A percentile compares a stretch with the other conserved stretches of the same genome.
These are phyloP conservation scores for Avena sativa DNA, from an alignment of 176 grass and related monocot genomes.

Conservation along the genomic window DNA sequence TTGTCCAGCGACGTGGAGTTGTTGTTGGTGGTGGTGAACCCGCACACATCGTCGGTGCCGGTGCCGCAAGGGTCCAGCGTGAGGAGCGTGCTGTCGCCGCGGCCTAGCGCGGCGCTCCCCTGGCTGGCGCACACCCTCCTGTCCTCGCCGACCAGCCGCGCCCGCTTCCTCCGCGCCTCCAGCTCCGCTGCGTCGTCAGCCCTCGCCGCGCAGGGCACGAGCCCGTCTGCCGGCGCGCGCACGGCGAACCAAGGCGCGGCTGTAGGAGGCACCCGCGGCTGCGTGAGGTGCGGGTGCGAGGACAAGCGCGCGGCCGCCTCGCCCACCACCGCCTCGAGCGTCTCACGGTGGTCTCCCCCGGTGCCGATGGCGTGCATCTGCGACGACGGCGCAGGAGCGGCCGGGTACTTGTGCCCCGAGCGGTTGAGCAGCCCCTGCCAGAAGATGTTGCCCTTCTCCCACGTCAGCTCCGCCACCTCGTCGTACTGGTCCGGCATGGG, in stretches of 20 bases:
- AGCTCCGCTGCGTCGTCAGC: conserved; percentile 14
- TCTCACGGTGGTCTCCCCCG: conserved; percentile 55
- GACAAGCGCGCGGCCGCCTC: conserved; percentile 60
- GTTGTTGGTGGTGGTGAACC: conserved; percentile 63
- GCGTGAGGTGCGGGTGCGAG: conserved; percentile 31
- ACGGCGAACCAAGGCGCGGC: background rate
- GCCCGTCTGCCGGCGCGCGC: conserved; percentile 42
- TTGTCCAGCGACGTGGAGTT: conserved; percentile 70
- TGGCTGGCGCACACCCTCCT: conserved; percentile 69
- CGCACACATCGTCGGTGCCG: conserved; percentile 46
- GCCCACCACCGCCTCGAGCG: conserved; percentile 81
- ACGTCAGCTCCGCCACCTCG: conserved; percentile 87
- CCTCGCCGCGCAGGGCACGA: conserved; percentile 63
- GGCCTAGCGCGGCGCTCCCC: conserved; percentile 59
- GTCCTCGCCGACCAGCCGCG: conserved; percentile 49
- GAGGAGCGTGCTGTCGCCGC: conserved; percentile 51
- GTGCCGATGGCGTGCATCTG: conserved; percentile 37
- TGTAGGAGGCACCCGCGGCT: background rate
- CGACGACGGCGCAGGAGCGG: background rate
- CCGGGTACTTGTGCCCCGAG: conserved; percentile 38
- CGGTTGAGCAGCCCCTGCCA: conserved; percentile 65
- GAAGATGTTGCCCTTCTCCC: conserved; percentile 84
- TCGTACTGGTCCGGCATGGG: conserved; percentile 57
- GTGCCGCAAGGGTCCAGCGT: conserved; percentile 57
- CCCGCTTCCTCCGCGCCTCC: conserved; percentile 49